These are phyloP conservation scores for Euphrasia confusa DNA, from an alignment of 257 asterid genomes.

Conservation along the genomic window DNA sequence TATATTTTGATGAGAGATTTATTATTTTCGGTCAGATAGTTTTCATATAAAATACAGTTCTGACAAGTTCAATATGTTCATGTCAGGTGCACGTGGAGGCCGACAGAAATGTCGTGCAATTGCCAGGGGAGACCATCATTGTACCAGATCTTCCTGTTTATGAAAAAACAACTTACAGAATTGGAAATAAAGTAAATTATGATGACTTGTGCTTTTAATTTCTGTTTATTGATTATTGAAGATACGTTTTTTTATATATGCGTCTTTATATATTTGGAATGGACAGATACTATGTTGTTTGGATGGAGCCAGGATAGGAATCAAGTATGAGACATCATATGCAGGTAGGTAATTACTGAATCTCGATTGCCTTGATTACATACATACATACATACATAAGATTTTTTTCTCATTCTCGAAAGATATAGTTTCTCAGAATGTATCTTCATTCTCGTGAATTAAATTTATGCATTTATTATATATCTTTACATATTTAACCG, in stretches of 20 bases:
- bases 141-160: conserved; percentile 35
- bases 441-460: no score
- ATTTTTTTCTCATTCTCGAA: no score
- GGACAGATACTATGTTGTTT: conserved; percentile 71
- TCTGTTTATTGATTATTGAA: conserved; percentile 4
- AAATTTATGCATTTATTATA: no score
- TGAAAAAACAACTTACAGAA: conserved; percentile 64
- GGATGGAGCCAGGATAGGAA: conserved; percentile 78
- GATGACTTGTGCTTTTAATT: conserved; percentile 3
- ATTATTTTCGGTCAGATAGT: background rate
- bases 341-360: conserved; percentile 47
- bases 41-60: conserved; percentile 8
- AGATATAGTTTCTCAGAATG: no score
- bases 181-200: conserved; percentile 60
- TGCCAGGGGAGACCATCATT: conserved; percentile 36
- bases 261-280: background rate
- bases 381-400: no score
- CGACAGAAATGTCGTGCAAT: conserved; percentile 55
- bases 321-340: conserved; percentile 68
- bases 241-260: background rate
- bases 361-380: no score
- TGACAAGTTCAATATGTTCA: conserved; percentile 6
- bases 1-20: conserved; percentile 2
- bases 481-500: no score
- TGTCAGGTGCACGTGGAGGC: conserved; percentile 82